These are phyloP conservation scores for Tuber melanosporum DNA, from an alignment of 495 filamentous ascomycete genomes.

Conservation along the genomic window DNA sequence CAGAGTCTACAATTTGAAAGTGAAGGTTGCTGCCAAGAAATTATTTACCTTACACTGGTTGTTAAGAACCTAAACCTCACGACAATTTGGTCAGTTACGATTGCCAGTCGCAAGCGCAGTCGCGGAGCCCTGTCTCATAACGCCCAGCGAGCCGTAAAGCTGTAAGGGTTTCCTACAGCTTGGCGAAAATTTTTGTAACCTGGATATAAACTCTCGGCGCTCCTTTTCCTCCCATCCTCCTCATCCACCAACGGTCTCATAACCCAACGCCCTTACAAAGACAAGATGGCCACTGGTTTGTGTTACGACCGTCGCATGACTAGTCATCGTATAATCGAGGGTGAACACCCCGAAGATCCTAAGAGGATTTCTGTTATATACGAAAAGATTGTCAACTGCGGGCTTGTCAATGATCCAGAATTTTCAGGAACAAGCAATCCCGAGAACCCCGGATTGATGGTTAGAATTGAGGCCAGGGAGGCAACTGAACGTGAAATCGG, in stretches of 20 bases:
- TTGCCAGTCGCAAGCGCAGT: not conserved
- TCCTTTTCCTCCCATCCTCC: not conserved
- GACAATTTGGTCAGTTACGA: not conserved
- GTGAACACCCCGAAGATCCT: slow-evolving; percentile 90
- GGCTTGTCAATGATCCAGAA: slow-evolving; percentile 58
- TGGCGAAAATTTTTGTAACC: not conserved
- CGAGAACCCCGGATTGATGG: slow-evolving; percentile 55
- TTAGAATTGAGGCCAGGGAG: slow-evolving; percentile 65
- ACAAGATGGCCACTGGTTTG: slow-evolving; percentile 58
- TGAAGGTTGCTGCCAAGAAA: slow-evolving; percentile 1
- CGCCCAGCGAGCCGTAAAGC: not conserved
- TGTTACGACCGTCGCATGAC: slow-evolving; percentile 94
- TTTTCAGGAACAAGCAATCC: slow-evolving; percentile 49
- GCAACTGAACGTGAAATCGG: slow-evolving; percentile 72
- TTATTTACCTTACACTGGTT: not conserved
- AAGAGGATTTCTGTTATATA: slow-evolving; percentile 84
- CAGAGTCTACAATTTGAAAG: not conserved
- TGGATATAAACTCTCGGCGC: not conserved
- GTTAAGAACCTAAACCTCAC: not conserved
- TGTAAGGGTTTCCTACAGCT: not conserved
- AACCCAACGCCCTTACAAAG: not conserved
- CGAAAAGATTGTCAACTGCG: slow-evolving; percentile 69
- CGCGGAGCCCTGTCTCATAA: not conserved
- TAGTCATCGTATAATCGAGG: slow-evolving; percentile 72
- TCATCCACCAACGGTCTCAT: not conserved